Conservation (phyloP, 1,139 yeast species). For the Pichia sp. region DNA sequence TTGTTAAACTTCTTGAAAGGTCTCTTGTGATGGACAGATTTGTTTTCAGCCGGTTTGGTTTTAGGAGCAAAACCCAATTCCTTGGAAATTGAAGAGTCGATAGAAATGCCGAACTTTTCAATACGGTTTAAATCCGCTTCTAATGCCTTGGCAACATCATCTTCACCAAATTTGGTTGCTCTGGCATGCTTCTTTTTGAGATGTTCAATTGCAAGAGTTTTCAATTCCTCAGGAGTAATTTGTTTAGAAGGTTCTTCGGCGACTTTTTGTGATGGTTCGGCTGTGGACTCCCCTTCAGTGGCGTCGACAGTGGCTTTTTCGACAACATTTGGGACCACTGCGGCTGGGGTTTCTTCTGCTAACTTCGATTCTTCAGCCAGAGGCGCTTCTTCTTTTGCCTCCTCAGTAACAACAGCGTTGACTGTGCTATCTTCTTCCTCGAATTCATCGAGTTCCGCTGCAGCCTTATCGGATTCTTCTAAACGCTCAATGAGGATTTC, state of each 20-base stretch:
- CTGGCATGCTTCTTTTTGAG: conserved; percentile 61
- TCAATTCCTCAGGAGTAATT: conserved; percentile 60
- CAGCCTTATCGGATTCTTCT: conserved; percentile 30
- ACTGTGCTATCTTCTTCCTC: conserved; percentile 15
- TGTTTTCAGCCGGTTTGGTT: neutral
- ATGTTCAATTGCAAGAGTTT: conserved; percentile 58
- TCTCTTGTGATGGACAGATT: neutral
- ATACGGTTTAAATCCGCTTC: conserved; percentile 61
- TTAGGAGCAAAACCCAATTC: conserved; percentile 44
- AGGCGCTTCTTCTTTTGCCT: conserved; percentile 6
- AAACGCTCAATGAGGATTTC: conserved; percentile 73
- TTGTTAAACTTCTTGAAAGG: neutral
- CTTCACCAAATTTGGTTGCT: conserved; percentile 69
- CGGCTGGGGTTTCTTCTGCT: conserved; percentile 10
- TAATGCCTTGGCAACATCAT: conserved; percentile 36
- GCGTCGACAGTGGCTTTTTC: conserved; percentile 2
- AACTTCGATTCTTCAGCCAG: conserved; percentile 10
- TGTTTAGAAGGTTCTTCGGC: conserved; percentile 17
- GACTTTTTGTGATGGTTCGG: conserved; percentile 11
- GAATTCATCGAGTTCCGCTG: conserved; percentile 22
- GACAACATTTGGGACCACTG: conserved; percentile 4
- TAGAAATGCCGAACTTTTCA: conserved; percentile 76
- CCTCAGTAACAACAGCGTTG: conserved; percentile 2
- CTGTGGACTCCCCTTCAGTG: conserved; percentile 10
- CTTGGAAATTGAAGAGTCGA: conserved; percentile 56